A percentile compares a stretch with the other conserved stretches of the same genome.
These are phyloP conservation scores for Chaetomium strumarium DNA, from an alignment of 2,329 filamentous ascomycete genomes.

Conservation along the genomic window DNA sequence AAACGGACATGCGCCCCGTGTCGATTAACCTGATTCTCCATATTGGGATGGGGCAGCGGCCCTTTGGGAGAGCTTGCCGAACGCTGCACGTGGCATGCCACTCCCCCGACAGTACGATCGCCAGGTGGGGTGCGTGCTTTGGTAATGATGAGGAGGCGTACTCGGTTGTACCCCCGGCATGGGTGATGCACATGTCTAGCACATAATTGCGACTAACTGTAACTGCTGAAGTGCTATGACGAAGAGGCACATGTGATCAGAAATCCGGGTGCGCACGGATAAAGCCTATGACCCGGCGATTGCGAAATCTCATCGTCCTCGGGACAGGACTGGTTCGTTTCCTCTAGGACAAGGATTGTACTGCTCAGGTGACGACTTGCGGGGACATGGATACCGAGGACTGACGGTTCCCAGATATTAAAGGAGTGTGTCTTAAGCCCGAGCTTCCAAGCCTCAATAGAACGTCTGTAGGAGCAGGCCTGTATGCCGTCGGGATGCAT, in stretches of 20 bases:
- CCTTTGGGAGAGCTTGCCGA: constrained; percentile 16
- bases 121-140: not conserved
- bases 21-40: constrained; percentile 14
- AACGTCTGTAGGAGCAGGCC: constrained; percentile 2
- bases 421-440: constrained; percentile 17
- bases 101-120: constrained; percentile 21
- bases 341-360: constrained; percentile 17
- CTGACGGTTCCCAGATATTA: constrained; percentile 15
- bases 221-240: not conserved
- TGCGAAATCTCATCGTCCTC: constrained; percentile 22
- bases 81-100: constrained; percentile 23
- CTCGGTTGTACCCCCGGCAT: not conserved
- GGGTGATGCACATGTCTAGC: not conserved
- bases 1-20: not conserved
- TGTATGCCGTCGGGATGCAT: constrained; percentile 19
- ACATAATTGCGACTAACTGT: constrained; percentile 2
- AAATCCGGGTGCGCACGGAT: constrained; percentile 20
- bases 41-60: constrained; percentile 8
- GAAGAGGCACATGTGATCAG: constrained; percentile 14
- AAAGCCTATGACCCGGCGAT: constrained; percentile 20
- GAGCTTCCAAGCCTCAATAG: constrained; percentile 16
- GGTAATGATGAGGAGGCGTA: not conserved
- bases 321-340: constrained; percentile 16
- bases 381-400: constrained; percentile 15
- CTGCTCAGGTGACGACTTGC: constrained; percentile 22